Evolutionary conservation across 2,329 filamentous ascomycete genomes (phyloP).

Genomic region (Fusarium sp.): DNA sequence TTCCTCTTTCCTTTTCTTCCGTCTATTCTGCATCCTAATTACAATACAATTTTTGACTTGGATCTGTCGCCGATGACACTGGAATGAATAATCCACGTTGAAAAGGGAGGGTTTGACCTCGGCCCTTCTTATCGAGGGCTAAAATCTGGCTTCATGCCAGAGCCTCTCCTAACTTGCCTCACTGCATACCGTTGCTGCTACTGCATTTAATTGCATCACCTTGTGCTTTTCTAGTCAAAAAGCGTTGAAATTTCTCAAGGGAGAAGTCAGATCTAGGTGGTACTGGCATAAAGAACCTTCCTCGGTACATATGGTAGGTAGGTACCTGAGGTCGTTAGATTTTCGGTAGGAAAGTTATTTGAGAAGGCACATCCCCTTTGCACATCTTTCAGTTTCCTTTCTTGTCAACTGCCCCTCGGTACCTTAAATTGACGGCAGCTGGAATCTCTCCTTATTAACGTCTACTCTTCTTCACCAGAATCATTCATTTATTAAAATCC

Average conservation of each 20-base stretch:
- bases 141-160: constrained; percentile 33
- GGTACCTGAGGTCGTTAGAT: neutral
- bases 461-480: neutral
- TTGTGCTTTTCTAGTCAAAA: neutral
- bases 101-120: constrained; percentile 16
- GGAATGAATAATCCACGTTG: constrained; percentile 28
- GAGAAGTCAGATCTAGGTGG: constrained; percentile 8
- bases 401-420: constrained; percentile 14
- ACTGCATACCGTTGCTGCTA: constrained; percentile 23
- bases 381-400: constrained; percentile 6
- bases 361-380: neutral
- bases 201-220: constrained; percentile 3
- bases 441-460: neutral
- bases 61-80: neutral
- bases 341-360: neutral
- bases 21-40: too few species aligned
- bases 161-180: constrained; percentile 8
- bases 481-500: neutral
- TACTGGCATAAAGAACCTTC: too few species aligned
- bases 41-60: too few species aligned
- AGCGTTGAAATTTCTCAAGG: constrained; percentile 15
- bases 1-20: too few species aligned
- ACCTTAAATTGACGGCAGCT: neutral
- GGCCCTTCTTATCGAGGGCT: constrained; percentile 5
- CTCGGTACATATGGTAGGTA: neutral